Base-by-base conservation (phyloP, 345 rosid genomes). In the Lepidium didymum region DNA sequence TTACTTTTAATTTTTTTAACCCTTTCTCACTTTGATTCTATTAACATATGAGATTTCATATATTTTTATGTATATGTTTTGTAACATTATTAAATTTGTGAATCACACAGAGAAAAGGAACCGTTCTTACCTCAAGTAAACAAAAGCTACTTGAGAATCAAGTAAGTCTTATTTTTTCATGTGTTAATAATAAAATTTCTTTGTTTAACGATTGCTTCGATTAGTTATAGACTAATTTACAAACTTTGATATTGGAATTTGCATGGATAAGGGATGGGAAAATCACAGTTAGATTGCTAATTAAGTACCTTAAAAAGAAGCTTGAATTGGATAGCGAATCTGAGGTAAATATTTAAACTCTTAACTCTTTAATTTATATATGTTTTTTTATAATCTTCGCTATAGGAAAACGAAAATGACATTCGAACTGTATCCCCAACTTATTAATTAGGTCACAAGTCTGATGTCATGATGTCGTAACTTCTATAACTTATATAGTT, bases 91-190 rank as follows among this genome's bases (percentile, higher is more conserved):
- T 61, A 47, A 52, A 61, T 37, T 10, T 69, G 52, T 56, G 53
- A 78, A 74, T 29, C 33, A 29, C 84, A 83, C 89, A 94, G 99
- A 78, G 80, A 75, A 13, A 89, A 74, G 75, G 95, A 91, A 72
- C 96, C 96, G 35, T 86, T 85, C 77, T 77, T 94, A 82, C 99
- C 96, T 56, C 99, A 91, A 66, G 83, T 94, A 80, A 82, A 83
- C 10, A 91, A 89, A 84, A 85, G 96, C 91, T 91, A 87, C 86
- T 85, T 94, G 56, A 86, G 99, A 85, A 91, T 94, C 96, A 94
- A 89, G 99, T 94, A 87, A 78, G 64, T 62, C 21, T 29, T 45
- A 16, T 29, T 41, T 66, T 59, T 35, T 29, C 25, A 19, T 62
- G 5, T 21, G 33, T 38, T 57, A 46, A 54, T 27, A 60, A 27